A percentile compares a stretch with the other conserved stretches of the same genome.
phyloP scores from a whole-genome alignment of 2,329 filamentous ascomycete genomes.

The Pseudogymnoascus sp. region DNA sequence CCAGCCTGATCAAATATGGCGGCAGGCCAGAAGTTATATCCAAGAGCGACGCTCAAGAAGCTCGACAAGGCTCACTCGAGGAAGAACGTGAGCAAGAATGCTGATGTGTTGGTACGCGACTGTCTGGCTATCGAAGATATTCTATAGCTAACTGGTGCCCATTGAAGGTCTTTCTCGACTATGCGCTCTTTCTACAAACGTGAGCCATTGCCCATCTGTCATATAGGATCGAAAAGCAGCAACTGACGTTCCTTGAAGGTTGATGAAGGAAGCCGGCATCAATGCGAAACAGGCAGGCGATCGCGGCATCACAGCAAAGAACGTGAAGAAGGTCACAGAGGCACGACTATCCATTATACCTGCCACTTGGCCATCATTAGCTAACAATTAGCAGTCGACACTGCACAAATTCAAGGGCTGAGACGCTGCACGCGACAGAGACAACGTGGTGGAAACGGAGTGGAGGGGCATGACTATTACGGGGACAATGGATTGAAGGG shows the following conservation, averaged over 20 bases:
- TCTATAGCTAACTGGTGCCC: slow-evolving; percentile 10
- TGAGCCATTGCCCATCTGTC: slow-evolving; percentile 29
- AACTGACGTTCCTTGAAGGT: slow-evolving; percentile 37
- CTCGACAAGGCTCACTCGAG: slow-evolving; percentile 85
- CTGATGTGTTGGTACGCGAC: slow-evolving; percentile 65
- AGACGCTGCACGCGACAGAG: background rate
- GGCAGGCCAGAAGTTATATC: slow-evolving; percentile 66
- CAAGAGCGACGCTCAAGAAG: slow-evolving; percentile 77
- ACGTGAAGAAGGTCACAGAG: slow-evolving; percentile 70
- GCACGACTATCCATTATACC: slow-evolving; percentile 39
- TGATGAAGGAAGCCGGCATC: slow-evolving; percentile 75
- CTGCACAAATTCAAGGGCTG: slow-evolving; percentile 29
- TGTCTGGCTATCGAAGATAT: background rate
- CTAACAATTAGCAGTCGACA: slow-evolving; percentile 18
- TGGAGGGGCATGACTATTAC: background rate
- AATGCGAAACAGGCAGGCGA: slow-evolving; percentile 69
- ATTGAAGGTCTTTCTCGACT: slow-evolving; percentile 74
- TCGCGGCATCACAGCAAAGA: slow-evolving; percentile 65
- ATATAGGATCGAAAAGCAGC: background rate
- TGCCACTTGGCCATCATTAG: background rate
- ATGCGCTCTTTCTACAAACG: slow-evolving; percentile 72
- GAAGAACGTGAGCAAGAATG: slow-evolving; percentile 74
- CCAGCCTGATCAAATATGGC: slow-evolving; percentile 24
- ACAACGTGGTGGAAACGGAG: background rate
- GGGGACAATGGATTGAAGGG: background rate